A percentile compares a stretch with the other conserved stretches of the same genome.
Evolutionary conservation across 345 rosid species (phyloP).

Genomic region (Gossypium bickii): DNA sequence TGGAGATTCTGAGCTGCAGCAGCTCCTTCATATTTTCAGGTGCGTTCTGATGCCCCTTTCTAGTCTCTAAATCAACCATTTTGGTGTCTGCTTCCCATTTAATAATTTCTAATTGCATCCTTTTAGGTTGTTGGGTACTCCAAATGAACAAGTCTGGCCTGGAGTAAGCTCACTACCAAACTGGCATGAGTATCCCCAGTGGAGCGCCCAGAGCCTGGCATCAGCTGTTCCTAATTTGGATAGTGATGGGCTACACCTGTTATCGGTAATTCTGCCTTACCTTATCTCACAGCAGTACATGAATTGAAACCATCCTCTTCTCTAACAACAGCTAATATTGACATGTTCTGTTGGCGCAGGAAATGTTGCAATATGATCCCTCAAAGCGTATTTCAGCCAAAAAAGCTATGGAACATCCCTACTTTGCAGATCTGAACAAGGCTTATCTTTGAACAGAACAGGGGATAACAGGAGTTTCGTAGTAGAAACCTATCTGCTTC

Average conservation of each 20-base stretch:
- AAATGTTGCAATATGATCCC: slow-evolving; percentile 91
- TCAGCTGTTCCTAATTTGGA: slow-evolving; percentile 66
- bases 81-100: neutral
- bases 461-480: neutral
- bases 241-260: slow-evolving; percentile 63
- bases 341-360: slow-evolving; percentile 36
- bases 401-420: slow-evolving; percentile 95
- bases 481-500: slow-evolving; percentile 34
- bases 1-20: slow-evolving; percentile 94
- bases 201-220: slow-evolving; percentile 68
- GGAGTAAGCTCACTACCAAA: slow-evolving; percentile 79
- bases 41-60: slow-evolving; percentile 5
- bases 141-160: slow-evolving; percentile 88
- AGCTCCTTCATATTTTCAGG: slow-evolving; percentile 95
- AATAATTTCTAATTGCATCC: neutral
- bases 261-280: slow-evolving; percentile 42
- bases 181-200: slow-evolving; percentile 98
- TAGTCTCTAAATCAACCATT: neutral
- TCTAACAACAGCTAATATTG: neutral
- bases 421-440: slow-evolving; percentile 71
- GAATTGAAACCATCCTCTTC: neutral
- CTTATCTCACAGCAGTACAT: neutral
- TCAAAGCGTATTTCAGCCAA: slow-evolving; percentile 82
- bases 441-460: slow-evolving; percentile 34
- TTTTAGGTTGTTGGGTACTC: slow-evolving; percentile 83